Base-by-base conservation (phyloP, 228 moss, liverwort and hornwort genomes). In the Sphagnum magellanicum region DNA sequence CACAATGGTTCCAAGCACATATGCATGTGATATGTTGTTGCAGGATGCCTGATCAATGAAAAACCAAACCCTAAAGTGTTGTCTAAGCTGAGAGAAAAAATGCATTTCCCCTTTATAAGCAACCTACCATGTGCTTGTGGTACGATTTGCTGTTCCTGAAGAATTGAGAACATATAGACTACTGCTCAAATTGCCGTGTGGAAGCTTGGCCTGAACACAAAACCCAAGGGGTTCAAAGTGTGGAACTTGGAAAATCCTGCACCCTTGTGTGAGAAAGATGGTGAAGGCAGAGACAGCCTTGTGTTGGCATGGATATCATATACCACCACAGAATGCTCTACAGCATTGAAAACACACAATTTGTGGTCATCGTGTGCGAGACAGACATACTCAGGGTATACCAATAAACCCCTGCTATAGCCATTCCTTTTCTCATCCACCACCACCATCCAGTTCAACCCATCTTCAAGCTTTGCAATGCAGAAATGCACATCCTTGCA, bases 261-360 rank as follows among this genome's bases (percentile, higher is more conserved):
- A 66, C 8, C 50, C 17, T n/a, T 5, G 5, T 14, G n/a, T 9
- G 6, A 50, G 11, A 50, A 10, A 4, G 15, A 17, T 11, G 66
- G 66, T 1, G n/a, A n/a, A 50, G 66, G 66, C 7, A 66, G 10
- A n/a, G 8, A 50, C 5, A 50, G 66, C 50, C 52, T 17, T 4
- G 6, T 14, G 6, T 10, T n/a, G n/a, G 50, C 4, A 15, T 50
- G 6, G 49, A 16, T 16, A 50, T 66, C 66, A 66, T 51, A 66
- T n/a, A 66, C 50, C 17, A 50, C 66, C 17, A n/a, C 51, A 50
- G 49, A 50, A 10, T 66, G 66, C 7, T 14, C 10, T n/a, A 66
- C 52, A 7, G 50, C 52, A 15, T 66, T 66, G 66, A 66, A 66
- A 50, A 66, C 50, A 5, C 66, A 66, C 49, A 66, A 7, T 50